These are phyloP conservation scores for Aspergillus chevalieri DNA, from an alignment of 2,329 filamentous ascomycete species.

Conservation along the genomic window DNA sequence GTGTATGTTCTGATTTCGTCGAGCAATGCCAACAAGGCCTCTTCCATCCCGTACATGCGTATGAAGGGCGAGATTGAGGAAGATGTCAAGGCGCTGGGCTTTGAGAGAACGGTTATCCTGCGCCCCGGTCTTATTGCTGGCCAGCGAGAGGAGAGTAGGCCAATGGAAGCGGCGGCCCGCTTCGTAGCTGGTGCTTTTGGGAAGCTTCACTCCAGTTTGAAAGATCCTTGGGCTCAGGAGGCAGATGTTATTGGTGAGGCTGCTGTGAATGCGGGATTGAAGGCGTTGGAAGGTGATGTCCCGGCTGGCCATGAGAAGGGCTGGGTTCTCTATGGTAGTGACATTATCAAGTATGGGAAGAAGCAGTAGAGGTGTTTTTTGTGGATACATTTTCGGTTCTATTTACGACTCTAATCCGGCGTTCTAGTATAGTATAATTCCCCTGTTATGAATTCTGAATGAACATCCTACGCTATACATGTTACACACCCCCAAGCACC, in stretches of 20 bases:
- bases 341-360: slow-evolving; percentile 30
- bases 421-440: too few species aligned
- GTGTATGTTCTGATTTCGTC: slow-evolving; percentile 73
- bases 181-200: slow-evolving; percentile 53
- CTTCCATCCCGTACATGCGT: slow-evolving; percentile 49
- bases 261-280: slow-evolving; percentile 32
- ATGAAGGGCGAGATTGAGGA: slow-evolving; percentile 92
- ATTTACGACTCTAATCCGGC: too few species aligned
- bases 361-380: slow-evolving; percentile 3
- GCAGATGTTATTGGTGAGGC: slow-evolving; percentile 59
- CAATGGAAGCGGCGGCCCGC: slow-evolving; percentile 53
- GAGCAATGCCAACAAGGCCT: slow-evolving; percentile 47
- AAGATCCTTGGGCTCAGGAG: slow-evolving; percentile 68
- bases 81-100: slow-evolving; percentile 61
- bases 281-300: slow-evolving; percentile 35
- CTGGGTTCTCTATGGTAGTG: slow-evolving; percentile 31
- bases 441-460: background rate
- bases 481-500: background rate
- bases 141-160: slow-evolving; percentile 55
- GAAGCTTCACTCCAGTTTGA: slow-evolving; percentile 46
- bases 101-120: slow-evolving; percentile 70
- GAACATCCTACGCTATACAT: background rate
- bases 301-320: slow-evolving; percentile 36
- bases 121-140: slow-evolving; percentile 73
- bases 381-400: background rate